Base-by-base conservation (phyloP, 1,284 basidiomycete genomes). In the Afroboletus lepidellus region DNA sequence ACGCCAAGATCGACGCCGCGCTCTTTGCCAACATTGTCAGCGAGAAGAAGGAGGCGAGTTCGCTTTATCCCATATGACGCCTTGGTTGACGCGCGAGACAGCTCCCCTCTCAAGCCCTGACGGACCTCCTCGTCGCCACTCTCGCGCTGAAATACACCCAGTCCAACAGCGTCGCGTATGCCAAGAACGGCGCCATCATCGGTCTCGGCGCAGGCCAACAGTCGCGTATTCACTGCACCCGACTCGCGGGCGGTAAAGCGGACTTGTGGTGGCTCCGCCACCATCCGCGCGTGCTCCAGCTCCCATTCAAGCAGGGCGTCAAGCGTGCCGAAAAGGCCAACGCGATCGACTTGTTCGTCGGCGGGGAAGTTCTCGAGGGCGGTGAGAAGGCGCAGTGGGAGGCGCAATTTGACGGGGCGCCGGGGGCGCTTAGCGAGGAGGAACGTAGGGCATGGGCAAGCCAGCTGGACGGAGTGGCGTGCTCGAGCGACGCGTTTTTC, bases 221-320 rank as follows among this genome's bases (percentile, higher is more conserved):
- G 72, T 98, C 94, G 9, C 92, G 96, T 51, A 99, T 99, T 69
- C 97, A 99, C 78, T 99, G 97, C 76, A 99, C 96, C 20, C 90
- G 97, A 46, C 85, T 99, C 42, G 97, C 97, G 1, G 96, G 97
- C 12, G 84, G 87, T 57, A 99, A 99, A 76, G 94, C 94, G n/a
- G 97, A 99, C 76, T 84, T 95, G 63, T 99, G 96, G 94, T 99
- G 97, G 96, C 80, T 98, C 53, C 87, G 96, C 33, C 94, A 98
- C 76, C 94, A 98, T 75, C 89, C 94, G 0, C 88, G 92, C 44
- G 94, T 95, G 44, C 85, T 98, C 58, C 77, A 78, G 12, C 82
- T 98, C 41, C 92, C 95, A 2, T 99, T 98, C 83, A 98, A 97
- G 72, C 94, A 95, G 73, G 94, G 94, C 41, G 89, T 93, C 62